Base-by-base conservation (phyloP, 2,329 filamentous ascomycete genomes). In the Aschersonia sp. region DNA sequence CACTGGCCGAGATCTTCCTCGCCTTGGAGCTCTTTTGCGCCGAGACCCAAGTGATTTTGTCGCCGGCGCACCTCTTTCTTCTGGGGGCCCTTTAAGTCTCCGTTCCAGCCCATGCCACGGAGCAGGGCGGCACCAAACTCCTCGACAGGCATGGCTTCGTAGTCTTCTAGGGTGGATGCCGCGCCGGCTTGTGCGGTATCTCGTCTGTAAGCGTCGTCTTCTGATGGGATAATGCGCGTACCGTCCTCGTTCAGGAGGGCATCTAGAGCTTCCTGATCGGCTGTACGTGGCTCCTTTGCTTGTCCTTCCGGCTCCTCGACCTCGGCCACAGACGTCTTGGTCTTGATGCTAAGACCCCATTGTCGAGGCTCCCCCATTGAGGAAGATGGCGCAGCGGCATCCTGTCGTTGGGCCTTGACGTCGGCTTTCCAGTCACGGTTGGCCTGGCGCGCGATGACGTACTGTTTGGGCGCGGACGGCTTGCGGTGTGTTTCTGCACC, bases 61-160 rank as follows among this genome's bases (percentile, higher is more conserved):
- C 89, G 78, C 46, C 81, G 75, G 59, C 84, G 82, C 52, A 78
- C 82, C 38, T 80, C 72, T 54, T 84, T 84, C 5, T 67, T 62
- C 44, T 65, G 3, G 3, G 7, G 7, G 35, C 35, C 35, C 3
- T 38, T 38, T 51, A 73, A 69, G 48, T 80, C 76, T 63, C 67
- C 83, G 70, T 96, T 89, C 89, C 91, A 96, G 6, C 92, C 92
- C 85, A 97, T 96, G 7, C 89, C 89, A 32, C 89, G 80, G 38
- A 98, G 73, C 53, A 97, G 73, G 0, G 89, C 89, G 20, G 89
- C 85, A 5, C 92, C 92, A 54, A 97, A 98, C 56, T 96, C 89
- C 55, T 96, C 91, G 12, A 97, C 88, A 0, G 92, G 91, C 52
- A 95, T 84, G 9, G 84, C 81, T 50, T 85, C 83, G 66, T 97